Conservation (phyloP, 805 yeast species). For the Priceomyces medius region DNA sequence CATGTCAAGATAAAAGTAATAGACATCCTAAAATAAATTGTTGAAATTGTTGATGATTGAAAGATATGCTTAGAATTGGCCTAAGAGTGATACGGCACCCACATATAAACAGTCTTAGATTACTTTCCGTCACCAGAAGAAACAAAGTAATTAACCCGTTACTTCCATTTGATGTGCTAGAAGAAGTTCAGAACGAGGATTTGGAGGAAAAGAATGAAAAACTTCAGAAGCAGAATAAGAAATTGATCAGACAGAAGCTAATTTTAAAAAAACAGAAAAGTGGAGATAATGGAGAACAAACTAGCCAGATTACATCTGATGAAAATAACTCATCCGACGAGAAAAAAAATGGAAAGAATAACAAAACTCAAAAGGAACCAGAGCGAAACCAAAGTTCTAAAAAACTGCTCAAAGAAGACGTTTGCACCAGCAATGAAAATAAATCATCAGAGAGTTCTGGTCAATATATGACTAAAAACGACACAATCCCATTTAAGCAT, state of each 20-base stretch:
- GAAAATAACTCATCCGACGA: slow-evolving; percentile 3
- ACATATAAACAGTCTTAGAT: not conserved
- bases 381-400: too few species aligned
- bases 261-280: slow-evolving; percentile 12
- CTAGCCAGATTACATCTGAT: slow-evolving; percentile 9
- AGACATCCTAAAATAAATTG: too few species aligned
- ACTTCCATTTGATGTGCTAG: slow-evolving; percentile 42
- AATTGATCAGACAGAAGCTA: slow-evolving; percentile 22
- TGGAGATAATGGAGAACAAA: slow-evolving; percentile 8
- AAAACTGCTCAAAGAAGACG: not conserved
- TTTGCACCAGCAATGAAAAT: not conserved
- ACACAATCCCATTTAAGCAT: slow-evolving; percentile 11
- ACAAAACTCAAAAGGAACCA: not conserved
- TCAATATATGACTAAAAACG: slow-evolving; percentile 9
- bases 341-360: not conserved
- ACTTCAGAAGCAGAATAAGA: slow-evolving; percentile 26
- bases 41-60: too few species aligned
- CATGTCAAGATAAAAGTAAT: too few species aligned
- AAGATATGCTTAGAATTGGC: not conserved
- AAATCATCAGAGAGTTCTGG: too few species aligned
- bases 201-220: slow-evolving; percentile 26
- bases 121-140: not conserved
- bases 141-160: slow-evolving; percentile 31
- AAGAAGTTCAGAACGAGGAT: slow-evolving; percentile 34
- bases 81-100: not conserved